Percentiles rank a stretch among this genome's conserved stretches.
phyloP scores from a whole-genome alignment of 805 yeast species.

The Candida sphagnicola region DNA sequence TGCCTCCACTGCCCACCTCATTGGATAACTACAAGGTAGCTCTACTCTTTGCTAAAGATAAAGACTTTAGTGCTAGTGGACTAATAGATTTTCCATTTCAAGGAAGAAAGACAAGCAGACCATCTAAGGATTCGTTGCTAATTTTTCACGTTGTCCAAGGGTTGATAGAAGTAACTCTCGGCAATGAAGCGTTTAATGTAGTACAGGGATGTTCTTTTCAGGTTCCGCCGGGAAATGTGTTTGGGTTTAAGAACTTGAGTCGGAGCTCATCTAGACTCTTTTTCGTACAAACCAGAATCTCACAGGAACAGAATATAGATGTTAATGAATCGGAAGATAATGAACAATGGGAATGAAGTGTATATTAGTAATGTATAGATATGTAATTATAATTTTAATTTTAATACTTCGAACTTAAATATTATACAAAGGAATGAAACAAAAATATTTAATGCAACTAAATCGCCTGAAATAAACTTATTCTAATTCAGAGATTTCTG shows the following conservation, averaged over 20 bases:
- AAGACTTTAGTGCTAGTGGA: constrained; percentile 70
- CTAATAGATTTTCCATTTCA: constrained; percentile 60
- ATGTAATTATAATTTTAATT: constrained; percentile 6
- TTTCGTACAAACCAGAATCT: constrained; percentile 54
- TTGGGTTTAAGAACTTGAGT: constrained; percentile 64
- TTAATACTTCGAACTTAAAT: constrained; percentile 1
- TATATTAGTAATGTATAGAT: constrained; percentile 5
- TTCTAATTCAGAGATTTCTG: constrained; percentile 23
- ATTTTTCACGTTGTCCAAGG: constrained; percentile 77
- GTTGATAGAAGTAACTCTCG: constrained; percentile 59
- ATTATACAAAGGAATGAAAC: constrained; percentile 5
- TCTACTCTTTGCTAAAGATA: constrained; percentile 58
- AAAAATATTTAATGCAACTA: constrained; percentile 1
- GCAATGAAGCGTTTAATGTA: constrained; percentile 55
- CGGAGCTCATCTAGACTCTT: constrained; percentile 57
- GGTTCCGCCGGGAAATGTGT: constrained; percentile 73
- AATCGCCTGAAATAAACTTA: constrained; percentile 4
- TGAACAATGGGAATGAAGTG: constrained; percentile 7
- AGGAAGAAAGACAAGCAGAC: constrained; percentile 56
- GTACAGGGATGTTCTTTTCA: constrained; percentile 75
- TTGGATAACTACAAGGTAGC: constrained; percentile 55
- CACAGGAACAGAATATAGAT: constrained; percentile 1
- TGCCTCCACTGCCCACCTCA: constrained; percentile 26
- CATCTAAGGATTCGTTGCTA: constrained; percentile 64
- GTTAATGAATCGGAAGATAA: constrained; percentile 4